Evolutionary conservation across 1,284 basidiomycete genomes (phyloP), one percentile per base, ranked within the genome.

Genomic region (Microbotryum saponariae): DNA sequence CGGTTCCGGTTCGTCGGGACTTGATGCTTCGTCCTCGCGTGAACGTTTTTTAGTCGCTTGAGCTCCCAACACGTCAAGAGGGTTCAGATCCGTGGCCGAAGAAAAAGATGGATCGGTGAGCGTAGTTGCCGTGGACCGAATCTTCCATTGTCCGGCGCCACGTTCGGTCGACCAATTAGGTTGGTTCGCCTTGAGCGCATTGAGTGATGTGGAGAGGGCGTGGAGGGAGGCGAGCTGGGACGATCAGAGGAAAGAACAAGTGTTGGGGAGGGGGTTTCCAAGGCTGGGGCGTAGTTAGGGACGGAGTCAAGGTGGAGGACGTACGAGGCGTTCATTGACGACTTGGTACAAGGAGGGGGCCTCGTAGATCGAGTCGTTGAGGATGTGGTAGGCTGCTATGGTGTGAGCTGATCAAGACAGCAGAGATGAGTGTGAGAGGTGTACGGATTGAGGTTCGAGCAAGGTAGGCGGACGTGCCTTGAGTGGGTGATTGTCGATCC

Each of bases 301-400:
- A 42, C 16, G 37, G 37, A 42, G 37, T 6, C 16, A 12, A 12
- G 14, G 37, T 42, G 37, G 4, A 18, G 54, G 21, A 74, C 82
- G 70, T 74, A 89, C 87, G 69, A 91, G 76, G 68, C 89, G 84
- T 71, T 88, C 88, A 51, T 88, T 89, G 45, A 91, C 77, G 4
- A 91, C 79, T 10, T 83, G 84, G 72, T 91, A 89, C 33, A 91
- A 77, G 68, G 89, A 86, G 29, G 89, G 89, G 1, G 87, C 84
- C 72, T 89, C 87, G 73, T 91, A 91, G 65, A 91, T 89, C 64
- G 86, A 83, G 73, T 86, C 86, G 75, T 90, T 86, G 77, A 88
- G 82, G 71, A 91, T 82, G 72, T 90, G 91, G 75, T 89, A 91
- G 12, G 84, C 85, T 20, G 84, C 85, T 59, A 90, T 75, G 4